A percentile compares a stretch with the other conserved stretches of the same genome.
Conservation (phyloP, 805 yeast genomes). For the Hemisphaericaspora nanyangensis region DNA sequence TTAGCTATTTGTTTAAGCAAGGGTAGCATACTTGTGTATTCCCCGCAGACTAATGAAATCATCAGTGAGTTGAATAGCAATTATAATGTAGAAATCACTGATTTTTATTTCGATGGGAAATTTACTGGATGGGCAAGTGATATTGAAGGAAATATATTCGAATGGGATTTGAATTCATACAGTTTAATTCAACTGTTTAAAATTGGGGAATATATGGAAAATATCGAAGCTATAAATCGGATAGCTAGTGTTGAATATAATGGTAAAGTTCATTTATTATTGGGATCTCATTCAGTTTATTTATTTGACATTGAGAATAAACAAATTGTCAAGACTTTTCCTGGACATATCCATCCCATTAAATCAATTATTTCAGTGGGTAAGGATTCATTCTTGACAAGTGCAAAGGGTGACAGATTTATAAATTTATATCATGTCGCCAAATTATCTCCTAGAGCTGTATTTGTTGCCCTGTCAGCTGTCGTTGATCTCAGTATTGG, state of each 20-base stretch:
- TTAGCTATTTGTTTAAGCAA: slow-evolving; percentile 57
- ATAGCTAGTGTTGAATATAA: slow-evolving; percentile 25
- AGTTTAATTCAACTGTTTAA: slow-evolving; percentile 40
- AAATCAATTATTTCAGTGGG: slow-evolving; percentile 38
- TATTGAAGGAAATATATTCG: slow-evolving; percentile 50
- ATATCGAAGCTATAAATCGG: slow-evolving; percentile 30
- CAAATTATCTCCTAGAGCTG: slow-evolving; percentile 36
- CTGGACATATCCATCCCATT: slow-evolving; percentile 76
- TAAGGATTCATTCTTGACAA: slow-evolving; percentile 54
- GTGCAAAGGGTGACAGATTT: slow-evolving; percentile 79
- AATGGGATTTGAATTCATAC: slow-evolving; percentile 56
- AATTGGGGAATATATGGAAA: slow-evolving; percentile 33
- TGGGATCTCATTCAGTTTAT: slow-evolving; percentile 66
- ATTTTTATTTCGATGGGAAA: slow-evolving; percentile 44
- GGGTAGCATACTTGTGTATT: slow-evolving; percentile 62
- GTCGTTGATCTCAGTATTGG: slow-evolving; percentile 44
- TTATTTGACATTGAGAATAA: slow-evolving; percentile 42
- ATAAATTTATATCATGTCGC: slow-evolving; percentile 62
- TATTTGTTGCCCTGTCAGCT: slow-evolving; percentile 69
- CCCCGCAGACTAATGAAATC: slow-evolving; percentile 61
- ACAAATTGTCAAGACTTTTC: slow-evolving; percentile 49
- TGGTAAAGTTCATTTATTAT: slow-evolving; percentile 43
- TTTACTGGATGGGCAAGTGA: slow-evolving; percentile 59
- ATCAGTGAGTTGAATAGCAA: slow-evolving; percentile 49
- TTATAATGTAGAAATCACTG: slow-evolving; percentile 43